Conservation (phyloP, 352 stramenopile genomes). For the Phytophthora niederhauseri region DNA sequence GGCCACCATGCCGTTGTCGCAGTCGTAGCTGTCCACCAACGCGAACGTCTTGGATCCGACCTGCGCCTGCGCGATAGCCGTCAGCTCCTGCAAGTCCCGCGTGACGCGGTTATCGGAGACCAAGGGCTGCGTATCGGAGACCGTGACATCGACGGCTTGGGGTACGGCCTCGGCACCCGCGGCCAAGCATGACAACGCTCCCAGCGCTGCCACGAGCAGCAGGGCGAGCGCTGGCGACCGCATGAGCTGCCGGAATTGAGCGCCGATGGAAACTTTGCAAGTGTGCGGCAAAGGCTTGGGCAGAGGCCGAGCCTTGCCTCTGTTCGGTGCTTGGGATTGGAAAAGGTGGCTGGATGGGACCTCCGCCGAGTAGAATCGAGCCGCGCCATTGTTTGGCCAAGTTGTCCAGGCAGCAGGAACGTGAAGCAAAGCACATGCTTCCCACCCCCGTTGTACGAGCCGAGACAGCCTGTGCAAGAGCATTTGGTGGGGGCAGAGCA, state of each 20-base stretch:
- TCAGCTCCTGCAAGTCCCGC: constrained; percentile 18
- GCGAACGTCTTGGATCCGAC: constrained; percentile 53
- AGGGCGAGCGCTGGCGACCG: constrained; percentile 17
- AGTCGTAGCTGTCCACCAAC: constrained; percentile 52
- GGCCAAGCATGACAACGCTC: background rate
- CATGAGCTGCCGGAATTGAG: constrained; percentile 12
- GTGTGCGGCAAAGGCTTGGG: constrained; percentile 4
- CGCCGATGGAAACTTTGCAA: constrained; percentile 25
- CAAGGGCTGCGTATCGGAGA: constrained; percentile 8
- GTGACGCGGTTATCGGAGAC: constrained; percentile 11
- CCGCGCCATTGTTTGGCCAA: background rate
- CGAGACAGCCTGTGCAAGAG: constrained; percentile 18
- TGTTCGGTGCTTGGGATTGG: constrained; percentile 6
- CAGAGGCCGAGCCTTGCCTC: background rate
- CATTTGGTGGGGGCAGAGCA: constrained; percentile 2
- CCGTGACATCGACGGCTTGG: background rate
- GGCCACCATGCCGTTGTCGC: constrained; percentile 40
- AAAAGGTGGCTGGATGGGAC: constrained; percentile 27
- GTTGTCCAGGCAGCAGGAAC: background rate
- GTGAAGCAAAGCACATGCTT: constrained; percentile 1
- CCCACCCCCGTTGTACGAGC: constrained; percentile 6
- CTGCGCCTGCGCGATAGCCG: constrained; percentile 38
- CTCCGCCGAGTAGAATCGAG: constrained; percentile 30
- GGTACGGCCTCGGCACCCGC: background rate
- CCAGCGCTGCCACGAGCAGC: constrained; percentile 18